phyloP scores from a whole-genome alignment of 1,284 basidiomycete species.

The Trichosporon ovoides region DNA sequence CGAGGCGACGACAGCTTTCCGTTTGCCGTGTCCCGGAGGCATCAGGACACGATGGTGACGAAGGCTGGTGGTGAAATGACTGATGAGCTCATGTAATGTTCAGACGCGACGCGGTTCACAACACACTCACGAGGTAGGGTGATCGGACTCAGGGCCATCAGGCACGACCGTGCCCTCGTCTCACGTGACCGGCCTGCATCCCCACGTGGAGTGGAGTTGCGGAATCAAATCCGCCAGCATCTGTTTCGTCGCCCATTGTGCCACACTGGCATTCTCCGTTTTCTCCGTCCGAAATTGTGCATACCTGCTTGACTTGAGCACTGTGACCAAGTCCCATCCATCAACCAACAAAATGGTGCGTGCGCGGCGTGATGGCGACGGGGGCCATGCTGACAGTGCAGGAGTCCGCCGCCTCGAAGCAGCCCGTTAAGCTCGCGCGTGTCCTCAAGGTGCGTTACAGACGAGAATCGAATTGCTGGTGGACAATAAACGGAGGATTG shows the following conservation, averaged over 20 bases:
- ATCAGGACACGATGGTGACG: not conserved
- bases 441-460: conserved; percentile 60
- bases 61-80: not conserved
- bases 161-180: not conserved
- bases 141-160: conserved; percentile 1
- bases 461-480: conserved; percentile 2
- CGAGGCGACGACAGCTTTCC: not conserved
- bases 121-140: not conserved
- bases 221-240: not conserved
- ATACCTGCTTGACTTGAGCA: conserved; percentile 4
- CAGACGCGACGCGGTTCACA: conserved; percentile 4
- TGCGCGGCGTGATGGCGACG: conserved; percentile 2
- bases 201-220: not conserved
- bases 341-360: conserved; percentile 39
- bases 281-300: not conserved
- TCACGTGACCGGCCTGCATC: not conserved
- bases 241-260: not conserved
- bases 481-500: not conserved
- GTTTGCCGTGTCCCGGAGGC: not conserved
- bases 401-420: conserved; percentile 64
- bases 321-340: conserved; percentile 15
- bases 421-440: conserved; percentile 89
- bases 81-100: not conserved
- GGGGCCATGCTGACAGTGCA: conserved; percentile 11
- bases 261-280: not conserved